These are phyloP conservation scores for Incumbomyces lentus DNA, from an alignment of 2,329 filamentous ascomycete genomes.

Conservation along the genomic window DNA sequence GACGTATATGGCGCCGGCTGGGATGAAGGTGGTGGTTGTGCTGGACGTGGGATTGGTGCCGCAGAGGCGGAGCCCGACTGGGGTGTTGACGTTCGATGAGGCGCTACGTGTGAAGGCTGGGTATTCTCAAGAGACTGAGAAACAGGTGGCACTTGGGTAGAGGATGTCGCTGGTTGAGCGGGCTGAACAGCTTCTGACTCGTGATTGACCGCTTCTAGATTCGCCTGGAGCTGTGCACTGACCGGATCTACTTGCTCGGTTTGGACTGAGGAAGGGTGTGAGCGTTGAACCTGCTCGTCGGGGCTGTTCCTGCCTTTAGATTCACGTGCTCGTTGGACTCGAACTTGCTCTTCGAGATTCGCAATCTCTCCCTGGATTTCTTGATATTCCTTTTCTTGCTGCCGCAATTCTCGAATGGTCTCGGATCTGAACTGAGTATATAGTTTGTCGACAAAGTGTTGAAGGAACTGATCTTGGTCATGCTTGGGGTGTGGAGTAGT, in stretches of 20 bases:
- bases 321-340: constrained; percentile 17
- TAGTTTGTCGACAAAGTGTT: constrained; percentile 55
- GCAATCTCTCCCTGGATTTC: constrained; percentile 57
- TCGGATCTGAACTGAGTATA: constrained; percentile 65
- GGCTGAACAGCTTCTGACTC: constrained; percentile 3
- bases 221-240: constrained; percentile 11
- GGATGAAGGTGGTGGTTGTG: constrained; percentile 9
- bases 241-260: constrained; percentile 10
- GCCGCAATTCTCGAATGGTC: constrained; percentile 58
- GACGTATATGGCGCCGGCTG: constrained; percentile 10
- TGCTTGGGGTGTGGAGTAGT: constrained; percentile 56
- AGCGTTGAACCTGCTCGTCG: background rate
- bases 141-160: constrained; percentile 5
- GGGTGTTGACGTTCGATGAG: constrained; percentile 7
- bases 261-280: background rate
- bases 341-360: constrained; percentile 52
- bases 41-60: constrained; percentile 9
- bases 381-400: constrained; percentile 61
- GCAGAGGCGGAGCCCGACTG: constrained; percentile 7
- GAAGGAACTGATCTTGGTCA: constrained; percentile 12
- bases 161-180: background rate
- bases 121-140: constrained; percentile 7
- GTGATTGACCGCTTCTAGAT: constrained; percentile 10
- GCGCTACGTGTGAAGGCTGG: constrained; percentile 11
- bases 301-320: constrained; percentile 2